Evolutionary conservation across 2,329 filamentous ascomycete genomes (phyloP).

Genomic region (Xylariales sp.): DNA sequence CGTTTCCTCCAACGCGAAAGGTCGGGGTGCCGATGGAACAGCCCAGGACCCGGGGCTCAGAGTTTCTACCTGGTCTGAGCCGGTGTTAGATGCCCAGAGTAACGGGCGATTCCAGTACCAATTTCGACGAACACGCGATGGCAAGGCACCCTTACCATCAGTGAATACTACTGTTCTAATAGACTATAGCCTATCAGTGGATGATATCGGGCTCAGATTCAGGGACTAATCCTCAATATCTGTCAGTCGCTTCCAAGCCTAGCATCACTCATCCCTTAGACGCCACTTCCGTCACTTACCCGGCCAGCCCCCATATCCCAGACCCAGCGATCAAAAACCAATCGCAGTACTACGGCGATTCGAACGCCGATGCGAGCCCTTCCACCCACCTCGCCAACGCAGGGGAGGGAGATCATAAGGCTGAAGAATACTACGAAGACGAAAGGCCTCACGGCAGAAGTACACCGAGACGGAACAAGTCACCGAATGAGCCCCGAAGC

Average conservation of each 20-base stretch:
- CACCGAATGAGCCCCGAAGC: neutral
- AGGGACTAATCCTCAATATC: slow-evolving; percentile 17
- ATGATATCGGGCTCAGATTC: slow-evolving; percentile 10
- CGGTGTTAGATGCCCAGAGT: slow-evolving; percentile 7
- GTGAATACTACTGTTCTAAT: neutral
- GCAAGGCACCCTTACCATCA: neutral
- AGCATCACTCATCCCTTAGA: neutral
- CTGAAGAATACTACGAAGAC: neutral
- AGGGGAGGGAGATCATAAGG: neutral
- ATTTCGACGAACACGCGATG: slow-evolving; percentile 3
- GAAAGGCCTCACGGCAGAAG: neutral
- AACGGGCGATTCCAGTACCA: slow-evolving; percentile 24
- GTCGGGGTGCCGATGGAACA: neutral
- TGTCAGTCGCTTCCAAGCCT: neutral
- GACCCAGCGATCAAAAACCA: neutral
- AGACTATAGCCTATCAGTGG: slow-evolving; percentile 5
- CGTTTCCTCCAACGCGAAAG: neutral
- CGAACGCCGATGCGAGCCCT: neutral
- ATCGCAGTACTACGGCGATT: neutral
- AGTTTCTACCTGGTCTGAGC: slow-evolving; percentile 14
- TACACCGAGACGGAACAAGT: neutral
- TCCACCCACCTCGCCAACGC: neutral
- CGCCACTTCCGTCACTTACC: neutral
- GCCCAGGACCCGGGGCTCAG: neutral
- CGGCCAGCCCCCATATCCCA: neutral